Evolutionary conservation across 371 early-diverging fungal genomes (phyloP).

Genomic region (Dinochytrium kinnereticum): DNA sequence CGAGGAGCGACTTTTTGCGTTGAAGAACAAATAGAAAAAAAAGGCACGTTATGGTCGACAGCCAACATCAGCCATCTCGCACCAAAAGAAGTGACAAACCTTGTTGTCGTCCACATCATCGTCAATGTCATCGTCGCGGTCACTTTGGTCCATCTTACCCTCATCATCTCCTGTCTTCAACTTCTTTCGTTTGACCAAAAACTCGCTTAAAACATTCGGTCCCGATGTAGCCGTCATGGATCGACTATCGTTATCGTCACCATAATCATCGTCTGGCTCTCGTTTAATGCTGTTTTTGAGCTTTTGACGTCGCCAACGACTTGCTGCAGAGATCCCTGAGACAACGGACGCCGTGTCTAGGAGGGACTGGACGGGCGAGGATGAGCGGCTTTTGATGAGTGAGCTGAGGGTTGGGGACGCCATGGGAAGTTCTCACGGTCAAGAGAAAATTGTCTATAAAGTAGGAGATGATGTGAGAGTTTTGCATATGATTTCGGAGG

Average conservation of each 20-base stretch:
- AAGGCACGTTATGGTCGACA: too few species aligned
- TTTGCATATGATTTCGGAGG: too few species aligned
- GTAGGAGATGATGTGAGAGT: too few species aligned
- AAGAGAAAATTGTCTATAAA: too few species aligned
- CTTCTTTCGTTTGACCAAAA: neutral
- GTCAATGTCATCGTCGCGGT: neutral
- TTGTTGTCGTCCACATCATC: neutral
- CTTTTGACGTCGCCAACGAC: neutral
- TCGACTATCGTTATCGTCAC: too few species aligned
- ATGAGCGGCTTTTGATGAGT: too few species aligned
- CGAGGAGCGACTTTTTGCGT: conserved; percentile 10
- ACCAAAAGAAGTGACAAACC: neutral
- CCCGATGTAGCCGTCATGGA: neutral
- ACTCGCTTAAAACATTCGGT: neutral
- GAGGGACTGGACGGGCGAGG: neutral
- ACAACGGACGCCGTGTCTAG: neutral
- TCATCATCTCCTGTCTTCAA: neutral
- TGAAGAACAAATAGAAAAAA: too few species aligned
- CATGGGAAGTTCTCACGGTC: too few species aligned
- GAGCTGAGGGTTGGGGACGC: too few species aligned
- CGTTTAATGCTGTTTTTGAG: neutral
- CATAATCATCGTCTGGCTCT: neutral
- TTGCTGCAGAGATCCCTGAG: neutral
- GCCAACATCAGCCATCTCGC: too few species aligned
- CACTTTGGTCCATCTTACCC: neutral